These are phyloP conservation scores for Solanum bukasovii DNA, from an alignment of 257 asterid genomes.

Conservation along the genomic window DNA sequence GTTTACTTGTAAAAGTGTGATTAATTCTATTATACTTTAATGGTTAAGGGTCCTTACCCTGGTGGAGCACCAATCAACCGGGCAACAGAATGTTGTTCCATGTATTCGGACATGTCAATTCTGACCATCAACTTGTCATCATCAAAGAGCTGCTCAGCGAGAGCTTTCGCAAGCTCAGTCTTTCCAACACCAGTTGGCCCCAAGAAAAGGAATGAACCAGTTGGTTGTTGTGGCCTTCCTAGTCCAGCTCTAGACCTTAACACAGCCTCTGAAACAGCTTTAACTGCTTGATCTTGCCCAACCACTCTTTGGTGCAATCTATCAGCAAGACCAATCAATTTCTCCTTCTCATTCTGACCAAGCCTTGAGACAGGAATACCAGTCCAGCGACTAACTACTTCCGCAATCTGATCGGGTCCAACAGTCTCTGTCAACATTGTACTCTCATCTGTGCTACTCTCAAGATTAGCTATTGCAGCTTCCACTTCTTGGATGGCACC, in stretches of 20 bases:
- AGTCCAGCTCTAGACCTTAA: slow-evolving; percentile 82
- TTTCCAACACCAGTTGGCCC: slow-evolving; percentile 98
- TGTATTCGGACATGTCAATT: slow-evolving; percentile 90
- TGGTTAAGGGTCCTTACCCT: slow-evolving; percentile 39
- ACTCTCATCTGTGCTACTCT: slow-evolving; percentile 30
- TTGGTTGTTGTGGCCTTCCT: slow-evolving; percentile 86
- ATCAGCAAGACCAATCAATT: slow-evolving; percentile 57
- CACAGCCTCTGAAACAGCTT: slow-evolving; percentile 81
- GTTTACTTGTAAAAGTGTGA: not conserved
- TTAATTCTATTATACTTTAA: too few relatives aligned
- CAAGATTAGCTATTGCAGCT: slow-evolving; percentile 59
- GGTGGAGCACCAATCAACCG: slow-evolving; percentile 93
- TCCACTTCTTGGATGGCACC: slow-evolving; percentile 89
- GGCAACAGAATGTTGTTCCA: slow-evolving; percentile 96
- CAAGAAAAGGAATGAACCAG: slow-evolving; percentile 82
- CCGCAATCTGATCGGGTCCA: slow-evolving; percentile 89
- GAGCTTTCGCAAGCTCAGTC: slow-evolving; percentile 90
- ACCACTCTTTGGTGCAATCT: slow-evolving; percentile 33
- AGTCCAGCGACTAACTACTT: slow-evolving; percentile 94
- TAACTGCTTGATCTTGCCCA: slow-evolving; percentile 70
- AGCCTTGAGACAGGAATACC: slow-evolving; percentile 71
- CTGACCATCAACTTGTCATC: slow-evolving; percentile 70
- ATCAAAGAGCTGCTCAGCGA: slow-evolving; percentile 82
- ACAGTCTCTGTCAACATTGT: slow-evolving; percentile 78
- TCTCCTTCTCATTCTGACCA: slow-evolving; percentile 82